phyloP scores from a whole-genome alignment of 306 rosid species.

The Rubus parviflorus region DNA sequence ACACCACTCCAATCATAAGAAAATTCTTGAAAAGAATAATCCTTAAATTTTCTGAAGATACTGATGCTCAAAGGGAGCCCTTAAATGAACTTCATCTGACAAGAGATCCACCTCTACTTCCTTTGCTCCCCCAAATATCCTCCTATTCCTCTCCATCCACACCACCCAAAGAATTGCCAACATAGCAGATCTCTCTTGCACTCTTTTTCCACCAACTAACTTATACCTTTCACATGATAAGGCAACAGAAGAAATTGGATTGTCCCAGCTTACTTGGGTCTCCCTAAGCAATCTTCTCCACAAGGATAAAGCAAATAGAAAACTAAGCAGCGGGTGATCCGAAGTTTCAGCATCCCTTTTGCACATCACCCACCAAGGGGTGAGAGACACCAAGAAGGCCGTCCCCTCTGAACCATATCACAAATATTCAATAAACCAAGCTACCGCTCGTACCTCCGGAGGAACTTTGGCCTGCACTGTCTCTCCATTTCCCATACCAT shows the following conservation, averaged over 20 bases:
- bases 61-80: too few relatives aligned
- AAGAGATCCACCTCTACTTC: not conserved
- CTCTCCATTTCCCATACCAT: too few relatives aligned
- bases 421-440: too few relatives aligned
- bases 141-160: not conserved
- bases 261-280: not conserved
- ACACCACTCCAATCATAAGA: not conserved
- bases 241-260: not conserved
- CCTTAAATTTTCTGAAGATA: not conserved
- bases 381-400: too few relatives aligned
- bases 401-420: too few relatives aligned
- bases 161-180: not conserved
- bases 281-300: not conserved
- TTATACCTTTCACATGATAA: not conserved
- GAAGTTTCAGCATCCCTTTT: too few relatives aligned
- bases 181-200: not conserved
- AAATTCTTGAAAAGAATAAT: not conserved
- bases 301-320: too few relatives aligned
- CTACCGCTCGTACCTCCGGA: too few relatives aligned
- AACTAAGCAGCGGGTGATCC: too few relatives aligned
- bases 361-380: too few relatives aligned
- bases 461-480: too few relatives aligned
- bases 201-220: not conserved
- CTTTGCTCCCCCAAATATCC: not conserved
- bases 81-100: not conserved